These are phyloP conservation scores for Cenococcum geophilum DNA, from an alignment of 495 filamentous ascomycete species.

Conservation along the genomic window DNA sequence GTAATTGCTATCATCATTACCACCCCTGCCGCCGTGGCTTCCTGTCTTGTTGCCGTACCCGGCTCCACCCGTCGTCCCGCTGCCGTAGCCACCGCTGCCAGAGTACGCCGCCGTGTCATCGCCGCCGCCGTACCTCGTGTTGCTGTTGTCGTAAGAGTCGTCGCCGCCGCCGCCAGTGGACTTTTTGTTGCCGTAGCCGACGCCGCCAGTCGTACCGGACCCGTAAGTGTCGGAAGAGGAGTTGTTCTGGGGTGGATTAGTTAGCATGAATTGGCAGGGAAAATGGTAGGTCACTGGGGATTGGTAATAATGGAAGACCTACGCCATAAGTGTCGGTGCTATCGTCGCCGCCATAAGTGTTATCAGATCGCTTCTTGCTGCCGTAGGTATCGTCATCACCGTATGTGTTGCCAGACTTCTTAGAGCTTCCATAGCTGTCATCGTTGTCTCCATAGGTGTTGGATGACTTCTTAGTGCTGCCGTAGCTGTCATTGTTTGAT, in stretches of 20 bases:
- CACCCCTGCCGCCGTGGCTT: slow-evolving; percentile 21
- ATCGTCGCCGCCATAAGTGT: not conserved
- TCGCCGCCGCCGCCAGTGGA: not conserved
- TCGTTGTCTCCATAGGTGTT: not conserved
- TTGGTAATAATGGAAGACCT: not conserved
- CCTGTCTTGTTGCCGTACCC: slow-evolving; percentile 40
- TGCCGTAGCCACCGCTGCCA: slow-evolving; percentile 28
- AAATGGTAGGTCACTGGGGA: not conserved
- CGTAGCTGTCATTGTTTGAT: not conserved
- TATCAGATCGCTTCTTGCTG: not conserved
- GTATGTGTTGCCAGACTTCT: not conserved
- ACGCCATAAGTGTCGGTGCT: not conserved
- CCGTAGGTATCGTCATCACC: slow-evolving; percentile 1
- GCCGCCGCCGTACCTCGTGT: slow-evolving; percentile 23
- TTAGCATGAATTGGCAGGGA: too few species aligned
- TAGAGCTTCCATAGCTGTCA: not conserved
- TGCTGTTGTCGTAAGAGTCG: slow-evolving; percentile 14
- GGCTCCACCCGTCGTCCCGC: slow-evolving; percentile 27
- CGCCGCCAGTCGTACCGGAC: slow-evolving; percentile 24
- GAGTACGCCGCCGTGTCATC: slow-evolving; percentile 20
- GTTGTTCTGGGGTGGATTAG: not conserved
- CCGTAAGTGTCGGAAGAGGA: slow-evolving; percentile 21
- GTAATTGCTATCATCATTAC: too few species aligned
- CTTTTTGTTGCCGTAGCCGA: slow-evolving; percentile 30
- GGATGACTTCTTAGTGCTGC: too few species aligned